These are phyloP conservation scores for Coccomyxa sp. DNA, from an alignment of 139 green algal species.

Conservation along the genomic window DNA sequence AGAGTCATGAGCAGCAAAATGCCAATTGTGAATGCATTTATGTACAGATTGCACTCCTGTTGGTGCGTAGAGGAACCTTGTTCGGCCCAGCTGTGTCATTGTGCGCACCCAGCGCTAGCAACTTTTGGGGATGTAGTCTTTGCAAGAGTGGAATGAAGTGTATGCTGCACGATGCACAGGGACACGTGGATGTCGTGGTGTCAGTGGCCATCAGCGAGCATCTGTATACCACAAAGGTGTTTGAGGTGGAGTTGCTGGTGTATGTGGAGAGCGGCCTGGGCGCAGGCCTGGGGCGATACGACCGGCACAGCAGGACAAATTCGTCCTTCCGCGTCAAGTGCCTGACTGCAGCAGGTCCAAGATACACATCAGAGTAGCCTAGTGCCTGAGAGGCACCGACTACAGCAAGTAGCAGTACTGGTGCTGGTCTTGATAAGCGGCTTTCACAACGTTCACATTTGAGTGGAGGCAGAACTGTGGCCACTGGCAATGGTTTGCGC, in stretches of 20 bases:
- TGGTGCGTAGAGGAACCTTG: neutral
- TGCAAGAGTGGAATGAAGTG: neutral
- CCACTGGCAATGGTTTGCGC: too few species aligned
- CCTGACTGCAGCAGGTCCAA: neutral
- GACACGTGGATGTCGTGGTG: neutral
- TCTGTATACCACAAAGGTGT: constrained; percentile 5
- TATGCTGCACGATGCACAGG: constrained; percentile 1
- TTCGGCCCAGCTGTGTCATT: neutral
- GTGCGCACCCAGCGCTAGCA: neutral
- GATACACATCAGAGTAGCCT: too few species aligned
- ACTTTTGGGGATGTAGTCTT: neutral
- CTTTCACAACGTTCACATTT: too few species aligned
- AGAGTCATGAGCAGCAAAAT: neutral
- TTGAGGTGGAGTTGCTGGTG: constrained; percentile 1
- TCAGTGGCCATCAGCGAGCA: constrained; percentile 11
- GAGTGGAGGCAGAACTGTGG: too few species aligned
- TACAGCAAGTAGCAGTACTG: too few species aligned
- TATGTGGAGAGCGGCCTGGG: neutral
- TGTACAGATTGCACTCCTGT: neutral
- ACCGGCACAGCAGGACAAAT: neutral
- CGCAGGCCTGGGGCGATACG: neutral
- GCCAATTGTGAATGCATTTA: neutral
- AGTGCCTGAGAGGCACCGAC: too few species aligned
- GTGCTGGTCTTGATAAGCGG: too few species aligned
- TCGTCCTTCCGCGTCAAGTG: neutral